Evolutionary conservation across 208 protist species (phyloP), one percentile per base, ranked within the genome.

Genomic region (Leptomonas seymouri): DNA sequence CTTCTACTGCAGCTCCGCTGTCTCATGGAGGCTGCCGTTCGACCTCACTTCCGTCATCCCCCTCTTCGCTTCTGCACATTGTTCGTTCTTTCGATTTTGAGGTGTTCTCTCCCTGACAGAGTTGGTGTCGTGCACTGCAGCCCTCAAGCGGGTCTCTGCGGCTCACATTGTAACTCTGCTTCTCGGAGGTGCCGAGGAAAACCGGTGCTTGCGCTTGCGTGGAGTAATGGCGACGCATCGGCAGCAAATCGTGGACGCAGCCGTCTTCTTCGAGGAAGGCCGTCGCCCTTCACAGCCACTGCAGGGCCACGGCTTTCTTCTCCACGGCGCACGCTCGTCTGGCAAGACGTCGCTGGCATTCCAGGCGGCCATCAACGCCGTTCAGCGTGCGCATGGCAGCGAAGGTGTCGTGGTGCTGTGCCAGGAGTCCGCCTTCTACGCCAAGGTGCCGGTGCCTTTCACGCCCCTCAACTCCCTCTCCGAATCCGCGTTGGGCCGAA

Each of bases 291-390:
- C 67, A 8, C 67, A 67, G 62, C 71, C 53, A 8, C 50, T 87
- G 41, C 15, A 46, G 12, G 84, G 80, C 4, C 67, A 87, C 56
- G 84, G 87, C 46, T 85, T 80, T 62, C 63, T 93, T 56, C 23
- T 90, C 7, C 74, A 76, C 27, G 87, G 87, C 3, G 57, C 79
- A 20, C 81, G 84, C 18, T 48, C 53, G 18, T 71, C 70, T 27
- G 87, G 87, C 7, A 93, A 90, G 71, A 83, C 81, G 23, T 89
- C 83, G 16, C 80, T 93, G 42, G 84, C 87, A 20, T 89, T 93
- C 42, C 87, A 93, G 68, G 84, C 84, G 16, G 84, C 71, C 11
- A 70, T 93, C 27, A 87, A 82, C 61, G 73, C 73, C 15, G 80
- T 82, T 18, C 59, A 72, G 36, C 30, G 67, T 20, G 73, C 2